Conservation (phyloP, 768 basidiomycete genomes). For the Pleurotus salmoneostramineus region DNA sequence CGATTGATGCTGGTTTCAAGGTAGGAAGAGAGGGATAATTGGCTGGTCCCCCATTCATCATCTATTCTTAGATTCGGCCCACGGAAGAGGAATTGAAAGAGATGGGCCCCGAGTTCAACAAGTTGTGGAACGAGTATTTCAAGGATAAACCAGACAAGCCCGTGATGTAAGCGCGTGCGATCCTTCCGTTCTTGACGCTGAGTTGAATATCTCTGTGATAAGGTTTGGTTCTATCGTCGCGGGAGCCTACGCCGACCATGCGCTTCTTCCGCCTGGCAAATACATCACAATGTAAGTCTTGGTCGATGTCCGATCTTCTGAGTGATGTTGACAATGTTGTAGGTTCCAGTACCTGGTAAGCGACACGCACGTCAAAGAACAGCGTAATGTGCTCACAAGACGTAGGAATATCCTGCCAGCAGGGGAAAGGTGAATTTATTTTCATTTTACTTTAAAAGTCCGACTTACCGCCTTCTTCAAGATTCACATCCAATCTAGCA, state of each 20-base stretch:
- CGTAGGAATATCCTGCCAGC: constrained; percentile 64
- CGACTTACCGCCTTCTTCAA: constrained; percentile 14
- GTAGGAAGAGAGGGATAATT: constrained; percentile 18
- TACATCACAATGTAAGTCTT: constrained; percentile 56
- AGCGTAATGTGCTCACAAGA: background rate
- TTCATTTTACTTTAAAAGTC: background rate
- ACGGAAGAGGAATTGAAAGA: constrained; percentile 67
- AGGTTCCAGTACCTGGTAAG: constrained; percentile 64
- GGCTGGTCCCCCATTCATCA: background rate
- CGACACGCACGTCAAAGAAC: background rate
- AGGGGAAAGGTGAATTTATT: constrained; percentile 55
- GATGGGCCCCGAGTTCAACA: constrained; percentile 76
- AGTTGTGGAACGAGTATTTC: constrained; percentile 67
- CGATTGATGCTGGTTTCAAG: constrained; percentile 76
- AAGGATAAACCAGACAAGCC: constrained; percentile 81
- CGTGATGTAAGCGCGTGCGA: constrained; percentile 45
- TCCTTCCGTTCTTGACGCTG: background rate
- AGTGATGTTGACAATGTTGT: background rate
- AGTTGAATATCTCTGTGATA: background rate
- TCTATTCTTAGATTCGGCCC: constrained; percentile 52
- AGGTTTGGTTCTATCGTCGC: constrained; percentile 67
- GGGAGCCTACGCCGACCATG: constrained; percentile 69
- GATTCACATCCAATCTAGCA: constrained; percentile 60
- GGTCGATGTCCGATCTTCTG: background rate
- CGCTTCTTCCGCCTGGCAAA: constrained; percentile 66